These are phyloP conservation scores for Ceratobasidium sp. DNA, from an alignment of 1,284 basidiomycete species.

Conservation along the genomic window DNA sequence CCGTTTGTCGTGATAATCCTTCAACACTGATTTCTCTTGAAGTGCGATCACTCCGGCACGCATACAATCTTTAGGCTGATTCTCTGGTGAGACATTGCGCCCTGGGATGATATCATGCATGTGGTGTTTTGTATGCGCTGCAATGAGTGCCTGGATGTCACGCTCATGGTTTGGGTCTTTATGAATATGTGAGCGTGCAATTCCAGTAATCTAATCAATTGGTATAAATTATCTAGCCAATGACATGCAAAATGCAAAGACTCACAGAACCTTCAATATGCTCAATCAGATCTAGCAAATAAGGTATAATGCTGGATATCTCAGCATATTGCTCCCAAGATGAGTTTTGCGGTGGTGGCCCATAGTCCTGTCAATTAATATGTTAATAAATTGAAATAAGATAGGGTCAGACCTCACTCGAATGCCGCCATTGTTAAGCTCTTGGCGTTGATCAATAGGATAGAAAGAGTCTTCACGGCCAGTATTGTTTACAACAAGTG, in stretches of 20 bases:
- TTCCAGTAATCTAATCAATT: neutral
- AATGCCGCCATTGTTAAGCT: slow-evolving; percentile 18
- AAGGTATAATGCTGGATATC: slow-evolving; percentile 7
- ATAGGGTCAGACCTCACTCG: slow-evolving; percentile 5
- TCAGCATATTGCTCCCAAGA: slow-evolving; percentile 9
- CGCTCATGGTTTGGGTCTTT: neutral
- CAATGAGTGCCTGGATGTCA: slow-evolving; percentile 2
- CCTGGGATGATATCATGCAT: slow-evolving; percentile 5
- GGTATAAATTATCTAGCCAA: neutral
- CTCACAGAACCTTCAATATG: neutral
- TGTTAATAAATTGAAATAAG: neutral
- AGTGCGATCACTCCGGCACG: neutral
- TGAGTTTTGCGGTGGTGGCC: slow-evolving; percentile 3
- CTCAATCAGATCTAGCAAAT: slow-evolving; percentile 2
- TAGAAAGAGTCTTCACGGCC: slow-evolving; percentile 2
- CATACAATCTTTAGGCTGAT: neutral
- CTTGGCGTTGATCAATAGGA: slow-evolving; percentile 16
- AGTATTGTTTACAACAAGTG: slow-evolving; percentile 5
- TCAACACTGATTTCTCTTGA: neutral
- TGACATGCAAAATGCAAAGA: neutral
- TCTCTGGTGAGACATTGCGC: neutral
- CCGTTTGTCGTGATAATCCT: slow-evolving; percentile 2
- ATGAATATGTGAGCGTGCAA: slow-evolving; percentile 4
- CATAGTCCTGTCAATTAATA: slow-evolving; percentile 12
- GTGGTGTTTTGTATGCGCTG: neutral